phyloP scores from a whole-genome alignment of 2,329 filamentous ascomycete species.

The Diaporthe destruens region DNA sequence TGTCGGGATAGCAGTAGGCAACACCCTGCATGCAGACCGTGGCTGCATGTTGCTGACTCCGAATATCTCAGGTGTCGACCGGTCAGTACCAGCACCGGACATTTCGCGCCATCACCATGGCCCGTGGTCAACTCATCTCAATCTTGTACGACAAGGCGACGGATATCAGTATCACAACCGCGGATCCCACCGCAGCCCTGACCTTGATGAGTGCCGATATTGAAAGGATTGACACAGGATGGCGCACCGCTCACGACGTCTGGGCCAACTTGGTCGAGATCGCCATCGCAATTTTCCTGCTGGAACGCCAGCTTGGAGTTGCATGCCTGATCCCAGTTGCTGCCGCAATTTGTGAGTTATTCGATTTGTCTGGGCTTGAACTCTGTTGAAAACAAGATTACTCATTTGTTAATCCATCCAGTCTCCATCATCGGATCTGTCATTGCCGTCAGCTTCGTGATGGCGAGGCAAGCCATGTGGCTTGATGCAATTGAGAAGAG shows the following conservation, averaged over 20 bases:
- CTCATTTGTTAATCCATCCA: slow-evolving; percentile 37
- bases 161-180: slow-evolving; percentile 48
- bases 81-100: slow-evolving; percentile 53
- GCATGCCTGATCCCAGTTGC: not conserved
- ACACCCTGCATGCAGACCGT: not conserved
- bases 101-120: slow-evolving; percentile 53
- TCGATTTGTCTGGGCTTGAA: not conserved
- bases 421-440: slow-evolving; percentile 57
- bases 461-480: slow-evolving; percentile 53
- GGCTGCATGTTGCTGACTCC: not conserved
- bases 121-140: slow-evolving; percentile 53
- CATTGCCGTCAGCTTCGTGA: slow-evolving; percentile 51
- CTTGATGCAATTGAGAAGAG: slow-evolving; percentile 56
- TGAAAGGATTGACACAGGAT: slow-evolving; percentile 55
- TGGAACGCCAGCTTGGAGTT: slow-evolving; percentile 46
- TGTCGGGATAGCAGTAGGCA: slow-evolving; percentile 55
- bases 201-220: slow-evolving; percentile 64
- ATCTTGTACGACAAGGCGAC: slow-evolving; percentile 64
- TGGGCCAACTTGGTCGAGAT: slow-evolving; percentile 69
- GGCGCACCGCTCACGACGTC: slow-evolving; percentile 66
- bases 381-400: not conserved
- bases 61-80: slow-evolving; percentile 44
- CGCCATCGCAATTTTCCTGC: slow-evolving; percentile 67
- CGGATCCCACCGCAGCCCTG: slow-evolving; percentile 56
- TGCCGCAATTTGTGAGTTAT: slow-evolving; percentile 9